A percentile compares a stretch with the other conserved stretches of the same genome.
Conservation (phyloP, 768 basidiomycete species). For the Kwoniella mangroviensis region DNA sequence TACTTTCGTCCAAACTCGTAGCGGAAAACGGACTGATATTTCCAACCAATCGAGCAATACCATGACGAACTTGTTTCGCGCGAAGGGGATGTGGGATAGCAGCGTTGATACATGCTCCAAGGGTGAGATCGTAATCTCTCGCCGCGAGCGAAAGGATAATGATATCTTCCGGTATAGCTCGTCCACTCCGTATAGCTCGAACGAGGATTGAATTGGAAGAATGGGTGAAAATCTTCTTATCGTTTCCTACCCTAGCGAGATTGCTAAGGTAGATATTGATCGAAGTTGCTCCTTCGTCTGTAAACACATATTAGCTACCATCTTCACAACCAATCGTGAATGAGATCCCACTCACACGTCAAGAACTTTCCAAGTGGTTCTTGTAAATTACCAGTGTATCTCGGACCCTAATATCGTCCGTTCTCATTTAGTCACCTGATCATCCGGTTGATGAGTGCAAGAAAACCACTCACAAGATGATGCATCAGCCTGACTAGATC, state of each 20-base stretch:
- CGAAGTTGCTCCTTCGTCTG: conserved; percentile 55
- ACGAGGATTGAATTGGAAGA: conserved; percentile 50
- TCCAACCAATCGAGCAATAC: conserved; percentile 35
- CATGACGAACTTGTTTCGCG: conserved; percentile 37
- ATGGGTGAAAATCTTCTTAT: conserved; percentile 43
- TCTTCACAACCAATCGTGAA: not conserved
- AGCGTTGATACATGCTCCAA: conserved; percentile 37
- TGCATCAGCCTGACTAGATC: conserved; percentile 54
- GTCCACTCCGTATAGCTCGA: conserved; percentile 50
- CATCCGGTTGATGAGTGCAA: not conserved
- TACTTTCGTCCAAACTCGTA: conserved; percentile 67
- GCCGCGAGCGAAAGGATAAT: conserved; percentile 46
- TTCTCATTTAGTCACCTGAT: not conserved
- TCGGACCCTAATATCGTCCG: conserved; percentile 46
- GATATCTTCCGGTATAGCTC: conserved; percentile 48
- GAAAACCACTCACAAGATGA: conserved; percentile 47
- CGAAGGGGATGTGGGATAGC: conserved; percentile 43
- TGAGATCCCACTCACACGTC: conserved; percentile 45
- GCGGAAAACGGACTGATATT: conserved; percentile 31
- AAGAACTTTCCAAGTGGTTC: conserved; percentile 55
- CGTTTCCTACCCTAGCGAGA: conserved; percentile 35
- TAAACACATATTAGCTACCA: not conserved
- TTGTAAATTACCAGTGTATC: conserved; percentile 54
- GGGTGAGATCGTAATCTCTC: conserved; percentile 25
- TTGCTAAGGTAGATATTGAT: conserved; percentile 55